phyloP scores from a whole-genome alignment of 495 filamentous ascomycete genomes.

The Jackrogersella multiformis region DNA sequence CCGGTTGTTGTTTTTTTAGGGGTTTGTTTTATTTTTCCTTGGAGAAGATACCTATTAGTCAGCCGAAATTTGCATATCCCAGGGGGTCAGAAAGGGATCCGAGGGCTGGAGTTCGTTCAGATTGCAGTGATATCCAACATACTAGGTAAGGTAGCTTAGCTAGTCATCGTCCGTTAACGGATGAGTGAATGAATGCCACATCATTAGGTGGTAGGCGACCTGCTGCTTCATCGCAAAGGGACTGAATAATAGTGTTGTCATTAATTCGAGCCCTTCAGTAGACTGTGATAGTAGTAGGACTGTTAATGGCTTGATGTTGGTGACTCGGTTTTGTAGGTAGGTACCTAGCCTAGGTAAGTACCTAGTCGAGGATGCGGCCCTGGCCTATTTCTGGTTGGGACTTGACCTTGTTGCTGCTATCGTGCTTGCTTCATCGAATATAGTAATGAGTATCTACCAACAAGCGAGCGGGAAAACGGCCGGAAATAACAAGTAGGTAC shows the following conservation, averaged over 20 bases:
- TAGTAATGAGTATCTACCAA: no score
- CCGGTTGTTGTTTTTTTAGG: not conserved
- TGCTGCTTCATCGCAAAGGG: not conserved
- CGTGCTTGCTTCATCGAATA: no score
- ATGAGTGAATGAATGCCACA: constrained; percentile 22
- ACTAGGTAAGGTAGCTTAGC: not conserved
- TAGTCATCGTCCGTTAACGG: not conserved
- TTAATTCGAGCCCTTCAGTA: not conserved
- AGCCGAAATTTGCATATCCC: constrained; percentile 14
- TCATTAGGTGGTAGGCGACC: not conserved
- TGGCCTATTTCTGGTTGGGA: no score
- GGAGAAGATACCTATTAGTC: constrained; percentile 28
- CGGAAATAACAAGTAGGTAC: constrained; percentile 1
- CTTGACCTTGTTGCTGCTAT: no score
- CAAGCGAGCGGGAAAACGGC: no score
- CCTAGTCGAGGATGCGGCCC: no score
- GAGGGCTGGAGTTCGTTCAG: constrained; percentile 18
- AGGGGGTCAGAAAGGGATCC: constrained; percentile 3
- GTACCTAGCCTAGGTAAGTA: no score
- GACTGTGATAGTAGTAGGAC: not conserved
- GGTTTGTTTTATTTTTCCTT: not conserved
- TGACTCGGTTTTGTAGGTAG: no score
- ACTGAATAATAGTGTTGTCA: not conserved
- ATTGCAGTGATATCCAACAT: constrained; percentile 4
- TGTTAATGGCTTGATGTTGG: no score